Evolutionary conservation across 2,329 filamentous ascomycete genomes (phyloP), one percentile per base, ranked within the genome.

Genomic region (Hymenoscyphus fraxineus): DNA sequence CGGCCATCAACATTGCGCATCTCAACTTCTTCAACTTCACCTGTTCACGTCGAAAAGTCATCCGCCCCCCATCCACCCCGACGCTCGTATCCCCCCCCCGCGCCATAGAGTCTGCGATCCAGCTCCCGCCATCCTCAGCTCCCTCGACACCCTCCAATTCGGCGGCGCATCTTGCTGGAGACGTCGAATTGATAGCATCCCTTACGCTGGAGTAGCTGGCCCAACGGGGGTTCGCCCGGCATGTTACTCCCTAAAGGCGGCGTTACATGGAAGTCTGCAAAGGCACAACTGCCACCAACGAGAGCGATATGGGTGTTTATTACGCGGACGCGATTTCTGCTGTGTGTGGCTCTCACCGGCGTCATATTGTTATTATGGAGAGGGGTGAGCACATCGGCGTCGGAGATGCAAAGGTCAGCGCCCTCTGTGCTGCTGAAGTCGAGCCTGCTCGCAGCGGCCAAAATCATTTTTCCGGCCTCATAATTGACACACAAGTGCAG

Each of bases 181-280:
- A n/a, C 9, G 61, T 69, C 71, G 68, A 70, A 70, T 73, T 71
- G 69, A 72, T 66, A 70, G 56, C 62, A 68, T 68, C 62, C 63
- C 60, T 65, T 66, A 63, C 66, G 65, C 65, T 74, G 77, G 78
- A 79, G 79, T 79, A 79, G 76, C 73, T 70, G 69, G 63, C 68
- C 66, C 77, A 77, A 77, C 77, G 77, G 74, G 70, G 75, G 74
- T 68, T 75, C 75, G 81, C 71, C 67, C 76, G 81, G 70, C 68
- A 97, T 97, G 93, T 87, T 97, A 81, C 87, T 96, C 73, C 91
- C 92, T 69, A 96, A 96, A 80, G 91, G 92, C 77, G 91, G 92
- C 76, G 85, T 94, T 75, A 93, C 88, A 77, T 98, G 94, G 93
- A 97, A 96, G 83, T 90, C 91, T 70, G 90, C 93, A 71, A 91